A percentile compares a stretch with the other conserved stretches of the same genome.
Conservation (phyloP, 2,329 filamentous ascomycete species). For the Aspergillus japonicus region DNA sequence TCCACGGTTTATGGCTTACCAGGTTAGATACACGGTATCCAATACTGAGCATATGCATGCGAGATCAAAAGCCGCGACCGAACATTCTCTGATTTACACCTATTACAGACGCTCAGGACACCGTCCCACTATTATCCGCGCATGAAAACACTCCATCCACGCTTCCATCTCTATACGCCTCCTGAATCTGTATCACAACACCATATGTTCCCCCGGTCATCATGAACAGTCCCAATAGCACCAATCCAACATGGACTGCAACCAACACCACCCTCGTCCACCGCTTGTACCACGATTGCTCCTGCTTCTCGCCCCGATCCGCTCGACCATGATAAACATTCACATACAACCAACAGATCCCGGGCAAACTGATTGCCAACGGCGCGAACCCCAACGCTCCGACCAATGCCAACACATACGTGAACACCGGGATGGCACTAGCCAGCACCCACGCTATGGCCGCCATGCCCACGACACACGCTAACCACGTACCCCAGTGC, state of each 20-base stretch:
- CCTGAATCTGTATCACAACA: conserved; percentile 18
- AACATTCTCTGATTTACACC: neutral
- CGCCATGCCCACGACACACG: conserved; percentile 44
- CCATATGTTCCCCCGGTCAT: conserved; percentile 46
- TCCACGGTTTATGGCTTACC: too few species aligned
- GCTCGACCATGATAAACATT: too few species aligned
- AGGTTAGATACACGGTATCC: too few species aligned
- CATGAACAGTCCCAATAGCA: conserved; percentile 50
- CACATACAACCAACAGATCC: conserved; percentile 52
- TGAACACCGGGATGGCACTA: conserved; percentile 56
- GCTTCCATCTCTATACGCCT: conserved; percentile 16
- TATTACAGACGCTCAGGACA: neutral
- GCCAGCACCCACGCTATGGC: conserved; percentile 53
- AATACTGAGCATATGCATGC: too few species aligned
- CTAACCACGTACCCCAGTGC: conserved; percentile 55
- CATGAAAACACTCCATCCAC: conserved; percentile 17
- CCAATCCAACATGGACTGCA: conserved; percentile 43
- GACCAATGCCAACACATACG: conserved; percentile 51
- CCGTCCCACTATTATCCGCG: conserved; percentile 18
- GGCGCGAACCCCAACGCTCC: conserved; percentile 54
- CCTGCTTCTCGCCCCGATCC: too few species aligned
- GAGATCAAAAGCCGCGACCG: neutral
- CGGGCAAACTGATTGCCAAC: conserved; percentile 49
- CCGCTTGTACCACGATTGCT: neutral
- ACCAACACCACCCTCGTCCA: conserved; percentile 38